Base-by-base conservation (phyloP, 371 early-diverging fungal genomes). In the Edhazardia aedis region DNA sequence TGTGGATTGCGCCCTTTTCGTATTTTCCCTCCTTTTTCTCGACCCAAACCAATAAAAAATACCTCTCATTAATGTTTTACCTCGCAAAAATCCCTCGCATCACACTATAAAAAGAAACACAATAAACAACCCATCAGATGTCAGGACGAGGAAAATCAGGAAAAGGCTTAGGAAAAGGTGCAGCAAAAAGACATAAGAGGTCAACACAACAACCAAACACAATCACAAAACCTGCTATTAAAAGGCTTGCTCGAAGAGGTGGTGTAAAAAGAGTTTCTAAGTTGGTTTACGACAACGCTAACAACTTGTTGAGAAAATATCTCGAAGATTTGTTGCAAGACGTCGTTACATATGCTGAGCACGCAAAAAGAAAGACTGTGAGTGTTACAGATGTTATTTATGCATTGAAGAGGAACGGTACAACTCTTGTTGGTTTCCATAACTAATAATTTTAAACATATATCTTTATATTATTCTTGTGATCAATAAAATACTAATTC, bases 201-300 rank as follows among this genome's bases (percentile, higher is more conserved):
- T 53, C 58, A 53, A 47, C 68, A 21, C 30, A 56, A 46, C 40
- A 44, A 33, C 51, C 55, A 1, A 58, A 59, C 22, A 90, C 90
- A 68, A 92, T 95, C 69, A 88, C 89, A 69, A 92, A 94, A 81
- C 95, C 95, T 57, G 93, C 99, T 66, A 91, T 95, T 70, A 90
- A 94, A 76, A 87, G 95, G 82, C 88, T 98, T 57, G 95, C 95
- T 48, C 85, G 99, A 72, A 88, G 95, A 84, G 95, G 92, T 70
- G 98, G 98, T 81, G 95, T 92, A 74, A 91, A 91, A 80, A 86
- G 98, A 81, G 89, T 98, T 76, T 87, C 88, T 51, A 88, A 87
- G 55, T 84, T 88, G 56, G 89, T 91, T 76, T 93, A 93, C 76
- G 88, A 88, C 72, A 94, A 92, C 73, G 89, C 92, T 64, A 86